These are phyloP conservation scores for Lentinula novae-zelandiae DNA, from an alignment of 1,284 basidiomycete species.

Conservation along the genomic window DNA sequence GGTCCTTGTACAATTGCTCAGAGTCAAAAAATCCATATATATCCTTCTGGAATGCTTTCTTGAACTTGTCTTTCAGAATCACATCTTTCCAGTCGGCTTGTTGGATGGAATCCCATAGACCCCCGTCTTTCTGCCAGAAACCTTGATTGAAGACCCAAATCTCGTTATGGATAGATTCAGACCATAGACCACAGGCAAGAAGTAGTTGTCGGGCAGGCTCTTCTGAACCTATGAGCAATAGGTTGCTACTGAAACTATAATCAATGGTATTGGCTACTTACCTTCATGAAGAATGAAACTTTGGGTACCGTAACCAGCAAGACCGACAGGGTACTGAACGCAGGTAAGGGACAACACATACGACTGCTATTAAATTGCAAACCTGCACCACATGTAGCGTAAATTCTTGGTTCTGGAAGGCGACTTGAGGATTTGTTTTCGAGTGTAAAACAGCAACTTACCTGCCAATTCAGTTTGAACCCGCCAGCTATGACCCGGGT, in stretches of 20 bases:
- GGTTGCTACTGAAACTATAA: not conserved
- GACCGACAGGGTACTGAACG: slow-evolving; percentile 42
- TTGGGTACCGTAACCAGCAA: slow-evolving; percentile 27
- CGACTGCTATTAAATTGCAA: slow-evolving; percentile 4
- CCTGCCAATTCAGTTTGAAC: slow-evolving; percentile 59
- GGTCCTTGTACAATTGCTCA: slow-evolving; percentile 64
- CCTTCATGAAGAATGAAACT: slow-evolving; percentile 58
- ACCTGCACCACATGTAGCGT: slow-evolving; percentile 43
- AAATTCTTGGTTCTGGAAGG: slow-evolving; percentile 30
- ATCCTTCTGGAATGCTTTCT: slow-evolving; percentile 64
- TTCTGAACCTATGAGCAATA: slow-evolving; percentile 41
- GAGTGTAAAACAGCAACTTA: slow-evolving; percentile 20
- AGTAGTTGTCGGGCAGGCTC: slow-evolving; percentile 52
- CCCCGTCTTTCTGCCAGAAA: slow-evolving; percentile 60
- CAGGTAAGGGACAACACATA: not conserved
- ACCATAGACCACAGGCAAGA: slow-evolving; percentile 47
- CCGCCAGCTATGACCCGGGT: slow-evolving; percentile 51
- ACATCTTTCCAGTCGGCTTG: slow-evolving; percentile 74
- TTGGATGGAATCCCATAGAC: slow-evolving; percentile 68
- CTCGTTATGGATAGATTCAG: slow-evolving; percentile 56
- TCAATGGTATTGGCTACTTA: slow-evolving; percentile 8
- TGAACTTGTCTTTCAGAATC: slow-evolving; percentile 70
- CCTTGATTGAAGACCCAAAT: slow-evolving; percentile 75
- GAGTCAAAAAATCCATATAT: slow-evolving; percentile 76
- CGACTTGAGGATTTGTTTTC: not conserved